Percentiles rank a stretch among this genome's conserved stretches.
Conservation (phyloP, 2,329 filamentous ascomycete genomes). For the Juglanconis juglandina region DNA sequence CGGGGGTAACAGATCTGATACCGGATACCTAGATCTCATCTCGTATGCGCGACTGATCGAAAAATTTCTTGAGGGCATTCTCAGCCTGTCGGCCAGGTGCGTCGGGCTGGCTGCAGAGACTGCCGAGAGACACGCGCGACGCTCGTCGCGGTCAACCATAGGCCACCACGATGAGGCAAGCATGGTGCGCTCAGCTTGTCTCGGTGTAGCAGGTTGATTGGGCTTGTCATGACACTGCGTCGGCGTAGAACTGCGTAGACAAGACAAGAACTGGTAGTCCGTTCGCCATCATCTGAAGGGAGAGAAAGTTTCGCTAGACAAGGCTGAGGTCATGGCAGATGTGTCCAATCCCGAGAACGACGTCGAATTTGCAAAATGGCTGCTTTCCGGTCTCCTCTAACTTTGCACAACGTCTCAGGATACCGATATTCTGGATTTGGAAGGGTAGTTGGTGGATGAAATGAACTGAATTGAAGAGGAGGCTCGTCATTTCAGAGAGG, state of each 20-base stretch:
- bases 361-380: background rate
- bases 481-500: background rate
- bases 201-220: background rate
- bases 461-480: background rate
- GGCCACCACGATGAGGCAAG: background rate
- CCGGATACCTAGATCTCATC: background rate
- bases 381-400: conserved; percentile 5
- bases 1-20: too few relatives aligned
- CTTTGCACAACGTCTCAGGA: conserved; percentile 4
- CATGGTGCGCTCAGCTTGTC: background rate
- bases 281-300: conserved; percentile 4
- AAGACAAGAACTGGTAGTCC: background rate
- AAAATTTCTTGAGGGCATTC: background rate
- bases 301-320: conserved; percentile 3
- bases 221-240: conserved; percentile 1
- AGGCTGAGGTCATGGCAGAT: background rate
- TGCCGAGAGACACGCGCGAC: background rate
- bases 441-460: background rate
- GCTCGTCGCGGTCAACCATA: background rate
- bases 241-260: background rate
- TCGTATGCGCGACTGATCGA: background rate
- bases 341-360: background rate
- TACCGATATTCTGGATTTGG: conserved; percentile 1
- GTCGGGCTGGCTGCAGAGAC: conserved; percentile 1
- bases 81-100: background rate